These are phyloP conservation scores for Seiridium unicorne DNA, from an alignment of 2,329 filamentous ascomycete genomes.

Conservation along the genomic window DNA sequence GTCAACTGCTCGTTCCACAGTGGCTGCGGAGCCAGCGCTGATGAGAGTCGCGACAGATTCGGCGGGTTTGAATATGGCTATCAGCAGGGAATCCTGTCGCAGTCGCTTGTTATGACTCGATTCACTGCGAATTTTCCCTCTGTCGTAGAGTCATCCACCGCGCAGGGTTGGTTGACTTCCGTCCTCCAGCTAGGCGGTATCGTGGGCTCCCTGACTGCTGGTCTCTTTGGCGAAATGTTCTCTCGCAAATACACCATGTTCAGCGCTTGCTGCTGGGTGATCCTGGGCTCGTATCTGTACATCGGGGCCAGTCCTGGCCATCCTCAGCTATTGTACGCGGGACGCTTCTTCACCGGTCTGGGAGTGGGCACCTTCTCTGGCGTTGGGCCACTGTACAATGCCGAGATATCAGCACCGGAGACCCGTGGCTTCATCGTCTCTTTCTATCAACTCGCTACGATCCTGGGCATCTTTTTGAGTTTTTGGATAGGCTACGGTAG, in stretches of 20 bases:
- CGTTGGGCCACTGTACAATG: conserved; percentile 20
- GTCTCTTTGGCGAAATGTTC: conserved; percentile 50
- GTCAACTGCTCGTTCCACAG: background rate
- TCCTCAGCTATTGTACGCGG: conserved; percentile 47
- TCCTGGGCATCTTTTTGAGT: conserved; percentile 24
- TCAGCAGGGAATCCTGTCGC: conserved; percentile 53
- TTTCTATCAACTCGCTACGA: conserved; percentile 23
- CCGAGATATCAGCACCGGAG: conserved; percentile 20
- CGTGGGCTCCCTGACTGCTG: conserved; percentile 51
- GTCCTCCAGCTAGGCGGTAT: conserved; percentile 57
- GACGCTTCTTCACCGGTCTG: conserved; percentile 54
- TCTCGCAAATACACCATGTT: conserved; percentile 54
- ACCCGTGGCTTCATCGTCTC: conserved; percentile 15
- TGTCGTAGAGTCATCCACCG: conserved; percentile 42
- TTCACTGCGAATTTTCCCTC: conserved; percentile 49
- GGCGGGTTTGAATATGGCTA: conserved; percentile 53
- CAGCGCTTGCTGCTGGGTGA: conserved; percentile 40
- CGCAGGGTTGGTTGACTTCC: conserved; percentile 40
- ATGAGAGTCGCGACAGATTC: conserved; percentile 30
- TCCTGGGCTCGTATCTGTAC: conserved; percentile 44
- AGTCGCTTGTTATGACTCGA: conserved; percentile 51
- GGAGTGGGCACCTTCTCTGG: conserved; percentile 39
- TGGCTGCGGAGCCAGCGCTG: background rate
- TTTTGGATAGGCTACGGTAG: conserved; percentile 27
- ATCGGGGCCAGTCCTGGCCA: conserved; percentile 41